phyloP scores from a whole-genome alignment of 1,284 basidiomycete species.

The Cystobasidium slooffiae region DNA sequence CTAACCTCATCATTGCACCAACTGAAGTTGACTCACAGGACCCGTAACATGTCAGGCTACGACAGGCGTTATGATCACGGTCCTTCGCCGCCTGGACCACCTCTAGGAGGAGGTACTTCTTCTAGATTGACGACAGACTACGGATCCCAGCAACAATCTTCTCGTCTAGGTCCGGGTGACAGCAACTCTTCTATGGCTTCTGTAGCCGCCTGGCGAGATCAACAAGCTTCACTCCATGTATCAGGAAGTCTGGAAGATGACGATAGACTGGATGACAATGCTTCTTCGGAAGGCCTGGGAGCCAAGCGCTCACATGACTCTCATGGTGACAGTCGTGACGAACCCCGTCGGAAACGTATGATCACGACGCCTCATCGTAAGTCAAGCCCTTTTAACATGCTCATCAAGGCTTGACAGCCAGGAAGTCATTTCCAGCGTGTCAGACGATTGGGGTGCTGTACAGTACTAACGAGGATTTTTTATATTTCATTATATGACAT shows the following conservation, averaged over 20 bases:
- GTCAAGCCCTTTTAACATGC: neutral
- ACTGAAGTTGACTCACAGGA: too few relatives aligned
- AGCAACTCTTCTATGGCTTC: slow-evolving; percentile 15
- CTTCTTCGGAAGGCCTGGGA: neutral
- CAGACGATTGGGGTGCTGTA: neutral
- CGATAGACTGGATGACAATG: slow-evolving; percentile 14
- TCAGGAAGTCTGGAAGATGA: neutral
- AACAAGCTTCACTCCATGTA: slow-evolving; percentile 13
- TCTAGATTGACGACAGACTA: neutral
- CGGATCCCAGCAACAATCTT: neutral
- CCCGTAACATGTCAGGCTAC: neutral
- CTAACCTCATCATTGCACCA: too few relatives aligned
- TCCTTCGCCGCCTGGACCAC: neutral
- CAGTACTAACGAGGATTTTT: neutral
- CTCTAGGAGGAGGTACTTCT: neutral
- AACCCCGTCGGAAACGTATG: slow-evolving; percentile 19
- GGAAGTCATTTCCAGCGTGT: neutral
- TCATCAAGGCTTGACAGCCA: neutral
- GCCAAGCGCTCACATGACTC: slow-evolving; percentile 6
- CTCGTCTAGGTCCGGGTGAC: neutral
- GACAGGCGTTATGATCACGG: neutral
- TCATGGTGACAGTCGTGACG: slow-evolving; percentile 4
- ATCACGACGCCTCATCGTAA: slow-evolving; percentile 38
- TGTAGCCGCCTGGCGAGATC: slow-evolving; percentile 27
- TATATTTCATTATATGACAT: neutral